Evolutionary conservation across 1,139 yeast genomes (phyloP), one percentile per base, ranked within the genome.

Genomic region (Wickerhamomyces sp.): DNA sequence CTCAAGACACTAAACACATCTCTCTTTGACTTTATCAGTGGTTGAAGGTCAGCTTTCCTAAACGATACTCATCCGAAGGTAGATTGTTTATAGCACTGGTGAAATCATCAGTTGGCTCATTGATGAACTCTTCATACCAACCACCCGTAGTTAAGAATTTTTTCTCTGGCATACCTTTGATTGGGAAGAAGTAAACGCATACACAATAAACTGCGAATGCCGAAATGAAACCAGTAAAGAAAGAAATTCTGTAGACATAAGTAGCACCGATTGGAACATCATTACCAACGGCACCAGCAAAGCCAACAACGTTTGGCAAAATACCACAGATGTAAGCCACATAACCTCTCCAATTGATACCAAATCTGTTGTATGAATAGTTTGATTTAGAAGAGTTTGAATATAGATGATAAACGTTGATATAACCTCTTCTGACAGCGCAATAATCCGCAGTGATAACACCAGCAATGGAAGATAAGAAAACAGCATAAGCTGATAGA

Each of bases 401-500:
- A 61, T 82, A 89, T 50, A 89, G 66, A 57, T 87, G 91, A 36
- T 77, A 72, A 42, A 89, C 66, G 50, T 76, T 71, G 53, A 87
- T 60, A 60, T 73, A 74, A 39, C 96, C 96, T 64, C 90, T 79
- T 68, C 87, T 78, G 23, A 89, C 79, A 50, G 82, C 73, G 64
- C 74, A 85, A 66, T 87, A 90, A 65, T 90, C 96, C 46, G 83
- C 72, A 49, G 83, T 77, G 45, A 87, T 76, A 39, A 85, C 90
- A 51, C 96, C 96, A 9, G 94, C 91, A 62, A 90, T 85, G 31
- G 95, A 78, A 1, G 94, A 85, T 44, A 90, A 71, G 74, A 90
- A 90, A 29, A 89, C 93, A 1, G 96, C 76, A 65, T 88, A 90
- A 0, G 96, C 95, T 30, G 90, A 80, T 50, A 90, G 69, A 57